Evolutionary conservation across 208 protist species (phyloP).

Genomic region (Spongospora subterranea): DNA sequence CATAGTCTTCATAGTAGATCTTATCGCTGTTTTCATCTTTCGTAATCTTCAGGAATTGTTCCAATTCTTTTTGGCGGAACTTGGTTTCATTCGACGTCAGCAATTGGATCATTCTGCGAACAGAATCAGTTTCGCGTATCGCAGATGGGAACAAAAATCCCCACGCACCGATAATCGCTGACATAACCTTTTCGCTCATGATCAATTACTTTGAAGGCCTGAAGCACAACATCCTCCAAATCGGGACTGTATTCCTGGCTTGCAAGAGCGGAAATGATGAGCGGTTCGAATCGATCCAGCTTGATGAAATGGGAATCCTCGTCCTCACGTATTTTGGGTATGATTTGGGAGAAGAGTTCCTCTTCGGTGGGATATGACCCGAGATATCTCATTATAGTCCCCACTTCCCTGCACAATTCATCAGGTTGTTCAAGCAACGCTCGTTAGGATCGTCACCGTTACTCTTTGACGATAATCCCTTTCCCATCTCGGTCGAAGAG

Average conservation of each 20-base stretch:
- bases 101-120: slow-evolving; percentile 40
- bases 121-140: neutral
- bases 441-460: neutral
- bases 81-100: slow-evolving; percentile 43
- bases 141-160: neutral
- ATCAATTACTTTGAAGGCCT: slow-evolving; percentile 50
- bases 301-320: slow-evolving; percentile 53
- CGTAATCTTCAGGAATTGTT: slow-evolving; percentile 50
- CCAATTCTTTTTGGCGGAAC: slow-evolving; percentile 38
- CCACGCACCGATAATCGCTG: slow-evolving; percentile 39
- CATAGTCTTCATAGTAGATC: slow-evolving; percentile 56
- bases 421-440: neutral
- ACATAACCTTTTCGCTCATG: slow-evolving; percentile 42
- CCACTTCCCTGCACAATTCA: neutral
- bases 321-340: slow-evolving; percentile 27
- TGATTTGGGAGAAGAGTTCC: neutral
- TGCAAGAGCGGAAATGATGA: neutral
- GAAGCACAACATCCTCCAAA: slow-evolving; percentile 16
- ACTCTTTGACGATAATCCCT: slow-evolving; percentile 47
- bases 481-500: slow-evolving; percentile 49
- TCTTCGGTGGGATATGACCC: slow-evolving; percentile 44
- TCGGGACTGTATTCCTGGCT: neutral
- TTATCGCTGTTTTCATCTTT: slow-evolving; percentile 11
- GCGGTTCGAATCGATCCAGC: slow-evolving; percentile 16
- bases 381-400: slow-evolving; percentile 56